These are phyloP conservation scores for Astragalus membranaceus DNA, from an alignment of 306 rosid genomes.

Conservation along the genomic window DNA sequence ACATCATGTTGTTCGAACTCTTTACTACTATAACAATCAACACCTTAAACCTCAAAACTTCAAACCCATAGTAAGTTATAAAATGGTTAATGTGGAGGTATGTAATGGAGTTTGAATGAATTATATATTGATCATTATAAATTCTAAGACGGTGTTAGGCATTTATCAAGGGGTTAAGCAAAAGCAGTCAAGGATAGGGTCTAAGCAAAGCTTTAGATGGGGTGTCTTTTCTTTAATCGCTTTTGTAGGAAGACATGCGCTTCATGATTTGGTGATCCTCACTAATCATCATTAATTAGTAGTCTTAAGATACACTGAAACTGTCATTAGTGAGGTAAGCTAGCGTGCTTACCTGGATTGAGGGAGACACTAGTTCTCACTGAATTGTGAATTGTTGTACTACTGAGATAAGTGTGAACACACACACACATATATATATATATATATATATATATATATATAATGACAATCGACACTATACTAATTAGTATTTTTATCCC, in stretches of 20 bases:
- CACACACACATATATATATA: too few species aligned
- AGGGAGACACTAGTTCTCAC: constrained; percentile 23
- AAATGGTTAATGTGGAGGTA: not conserved
- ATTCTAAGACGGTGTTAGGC: constrained; percentile 55
- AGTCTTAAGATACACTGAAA: constrained; percentile 3
- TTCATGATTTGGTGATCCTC: constrained; percentile 14
- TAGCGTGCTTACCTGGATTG: constrained; percentile 23
- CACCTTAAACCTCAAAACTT: too few species aligned
- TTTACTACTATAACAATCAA: not conserved
- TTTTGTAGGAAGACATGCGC: constrained; percentile 46
- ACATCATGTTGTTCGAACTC: not conserved
- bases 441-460: too few species aligned
- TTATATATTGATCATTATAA: not conserved
- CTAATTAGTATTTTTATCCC: not conserved
- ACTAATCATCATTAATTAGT: not conserved
- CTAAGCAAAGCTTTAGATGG: constrained; percentile 55
- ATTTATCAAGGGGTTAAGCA: constrained; percentile 62
- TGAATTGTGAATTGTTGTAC: not conserved
- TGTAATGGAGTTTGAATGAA: not conserved
- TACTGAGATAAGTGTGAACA: not conserved
- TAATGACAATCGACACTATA: not conserved
- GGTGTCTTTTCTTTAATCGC: constrained; percentile 53
- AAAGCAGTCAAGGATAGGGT: constrained; percentile 53
- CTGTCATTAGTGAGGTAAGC: not conserved
- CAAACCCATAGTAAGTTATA: not conserved